Percentiles rank a stretch among this genome's conserved stretches.
Evolutionary conservation across 768 basidiomycete genomes (phyloP).

Genomic region (Kwoniella bestiolae): DNA sequence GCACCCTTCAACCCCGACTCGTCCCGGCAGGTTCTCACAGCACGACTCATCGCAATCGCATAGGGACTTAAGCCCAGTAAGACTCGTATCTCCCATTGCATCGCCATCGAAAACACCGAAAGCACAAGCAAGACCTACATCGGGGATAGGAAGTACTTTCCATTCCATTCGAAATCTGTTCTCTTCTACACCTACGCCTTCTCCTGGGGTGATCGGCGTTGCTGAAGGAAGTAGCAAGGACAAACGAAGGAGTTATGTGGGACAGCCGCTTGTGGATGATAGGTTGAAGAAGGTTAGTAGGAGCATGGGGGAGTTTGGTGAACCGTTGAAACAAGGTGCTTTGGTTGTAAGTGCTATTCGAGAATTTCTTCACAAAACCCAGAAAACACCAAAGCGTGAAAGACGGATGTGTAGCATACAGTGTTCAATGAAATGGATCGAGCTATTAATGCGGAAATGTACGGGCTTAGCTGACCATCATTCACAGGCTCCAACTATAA

Average conservation of each 20-base stretch:
- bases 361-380: neutral
- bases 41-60: neutral
- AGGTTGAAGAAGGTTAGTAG: neutral
- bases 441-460: too few relatives aligned
- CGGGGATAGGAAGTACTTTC: constrained; percentile 4
- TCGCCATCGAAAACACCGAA: neutral
- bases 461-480: neutral
- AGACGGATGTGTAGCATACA: too few relatives aligned
- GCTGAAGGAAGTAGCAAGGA: neutral
- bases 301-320: constrained; percentile 18
- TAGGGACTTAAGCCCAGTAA: neutral
- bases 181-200: neutral
- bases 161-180: constrained; percentile 7
- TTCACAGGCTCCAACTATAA: constrained; percentile 5
- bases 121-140: neutral
- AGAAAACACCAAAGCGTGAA: too few relatives aligned
- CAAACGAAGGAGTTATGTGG: constrained; percentile 7
- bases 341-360: constrained; percentile 2
- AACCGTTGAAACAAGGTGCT: constrained; percentile 8
- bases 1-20: constrained; percentile 17
- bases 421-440: too few relatives aligned
- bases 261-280: constrained; percentile 14
- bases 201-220: neutral
- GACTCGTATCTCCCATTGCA: neutral
- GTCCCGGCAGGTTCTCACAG: constrained; percentile 1